Evolutionary conservation across 2,329 filamentous ascomycete genomes (phyloP).

Genomic region (Scedosporium minutisporum): DNA sequence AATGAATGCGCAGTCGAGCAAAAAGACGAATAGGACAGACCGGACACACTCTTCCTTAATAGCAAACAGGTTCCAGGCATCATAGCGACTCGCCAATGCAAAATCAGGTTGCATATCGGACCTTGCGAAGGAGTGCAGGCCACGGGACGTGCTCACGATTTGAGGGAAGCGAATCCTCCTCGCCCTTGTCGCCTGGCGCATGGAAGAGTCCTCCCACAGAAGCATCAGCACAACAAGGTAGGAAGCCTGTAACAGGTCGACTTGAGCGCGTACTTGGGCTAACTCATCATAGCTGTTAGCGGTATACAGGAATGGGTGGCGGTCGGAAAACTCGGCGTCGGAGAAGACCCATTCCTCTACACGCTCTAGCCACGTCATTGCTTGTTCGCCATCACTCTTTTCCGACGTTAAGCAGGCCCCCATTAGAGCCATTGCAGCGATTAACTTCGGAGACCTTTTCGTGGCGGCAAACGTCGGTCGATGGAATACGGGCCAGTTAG

Average conservation of each 20-base stretch:
- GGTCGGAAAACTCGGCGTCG: neutral
- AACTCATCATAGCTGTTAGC: neutral
- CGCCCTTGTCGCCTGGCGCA: neutral
- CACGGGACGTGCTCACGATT: neutral
- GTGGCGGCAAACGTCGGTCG: neutral
- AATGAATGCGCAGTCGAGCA: neutral
- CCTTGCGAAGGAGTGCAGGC: neutral
- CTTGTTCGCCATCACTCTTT: neutral
- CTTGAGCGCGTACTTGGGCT: neutral
- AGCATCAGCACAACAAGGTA: neutral
- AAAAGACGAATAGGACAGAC: neutral
- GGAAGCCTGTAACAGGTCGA: neutral
- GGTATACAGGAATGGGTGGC: neutral
- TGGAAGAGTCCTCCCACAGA: neutral
- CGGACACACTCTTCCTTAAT: neutral
- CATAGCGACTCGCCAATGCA: neutral
- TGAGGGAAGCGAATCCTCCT: neutral
- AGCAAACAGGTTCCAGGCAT: neutral
- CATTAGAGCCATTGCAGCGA: neutral
- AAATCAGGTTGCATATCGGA: neutral
- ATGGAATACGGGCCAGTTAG: neutral
- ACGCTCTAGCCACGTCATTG: neutral
- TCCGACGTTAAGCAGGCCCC: neutral
- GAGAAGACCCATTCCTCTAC: neutral
- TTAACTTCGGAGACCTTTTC: neutral